Percentiles rank a stretch among this genome's conserved stretches.
phyloP scores from a whole-genome alignment of 177 flowering plant species.

The Vitis hybrid region DNA sequence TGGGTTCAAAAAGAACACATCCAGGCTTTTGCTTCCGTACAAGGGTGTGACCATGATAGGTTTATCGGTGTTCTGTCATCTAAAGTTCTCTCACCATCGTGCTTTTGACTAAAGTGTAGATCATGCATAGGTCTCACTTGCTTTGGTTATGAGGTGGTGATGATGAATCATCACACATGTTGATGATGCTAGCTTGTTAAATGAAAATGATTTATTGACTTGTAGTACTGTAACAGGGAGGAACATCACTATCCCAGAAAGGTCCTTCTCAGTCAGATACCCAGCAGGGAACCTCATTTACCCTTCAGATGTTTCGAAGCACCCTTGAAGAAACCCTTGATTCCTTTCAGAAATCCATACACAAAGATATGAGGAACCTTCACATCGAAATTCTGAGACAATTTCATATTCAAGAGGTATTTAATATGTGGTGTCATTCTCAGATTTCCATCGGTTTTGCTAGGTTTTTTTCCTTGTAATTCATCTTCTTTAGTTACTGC shows the following conservation, averaged over 20 bases:
- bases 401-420: slow-evolving; percentile 92
- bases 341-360: slow-evolving; percentile 81
- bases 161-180: too few relatives aligned
- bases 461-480: background rate
- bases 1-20: too few relatives aligned
- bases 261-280: slow-evolving; percentile 39
- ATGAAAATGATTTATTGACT: background rate
- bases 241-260: slow-evolving; percentile 39
- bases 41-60: too few relatives aligned
- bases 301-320: slow-evolving; percentile 87
- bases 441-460: background rate
- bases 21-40: too few relatives aligned
- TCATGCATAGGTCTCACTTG: too few relatives aligned
- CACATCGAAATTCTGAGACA: slow-evolving; percentile 91
- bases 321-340: slow-evolving; percentile 81
- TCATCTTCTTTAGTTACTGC: slow-evolving; percentile 6
- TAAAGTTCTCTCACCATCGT: too few relatives aligned
- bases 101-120: too few relatives aligned
- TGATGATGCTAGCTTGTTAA: too few relatives aligned
- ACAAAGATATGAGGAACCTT: slow-evolving; percentile 89
- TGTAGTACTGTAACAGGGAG: slow-evolving; percentile 51
- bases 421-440: background rate
- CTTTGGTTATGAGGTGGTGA: too few relatives aligned
- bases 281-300: slow-evolving; percentile 75
- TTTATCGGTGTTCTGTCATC: too few relatives aligned